These are phyloP conservation scores for Pleurotus cornucopiae DNA, from an alignment of 768 basidiomycete genomes.

Conservation along the genomic window DNA sequence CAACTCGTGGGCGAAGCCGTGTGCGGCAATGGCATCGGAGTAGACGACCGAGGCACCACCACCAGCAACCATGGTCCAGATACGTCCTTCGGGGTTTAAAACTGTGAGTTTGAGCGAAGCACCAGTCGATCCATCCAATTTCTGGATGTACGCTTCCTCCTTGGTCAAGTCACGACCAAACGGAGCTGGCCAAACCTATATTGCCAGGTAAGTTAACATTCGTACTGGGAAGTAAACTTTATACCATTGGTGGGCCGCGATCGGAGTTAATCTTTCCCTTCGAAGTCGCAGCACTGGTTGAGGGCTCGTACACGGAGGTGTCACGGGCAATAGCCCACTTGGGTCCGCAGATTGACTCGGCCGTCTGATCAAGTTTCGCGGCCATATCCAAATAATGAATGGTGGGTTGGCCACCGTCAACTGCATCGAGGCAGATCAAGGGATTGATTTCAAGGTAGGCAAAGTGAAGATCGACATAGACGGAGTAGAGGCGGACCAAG, in stretches of 20 bases:
- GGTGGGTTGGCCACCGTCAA: constrained; percentile 56
- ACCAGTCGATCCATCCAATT: constrained; percentile 94
- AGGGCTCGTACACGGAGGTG: constrained; percentile 64
- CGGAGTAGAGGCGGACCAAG: constrained; percentile 89
- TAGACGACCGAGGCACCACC: constrained; percentile 76
- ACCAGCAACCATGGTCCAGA: constrained; percentile 99
- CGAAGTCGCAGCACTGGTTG: constrained; percentile 34
- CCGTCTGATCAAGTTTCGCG: constrained; percentile 98
- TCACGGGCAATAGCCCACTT: constrained; percentile 99
- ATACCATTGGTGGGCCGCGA: constrained; percentile 94
- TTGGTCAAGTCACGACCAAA: constrained; percentile 98
- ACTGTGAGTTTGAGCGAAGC: constrained; percentile 98
- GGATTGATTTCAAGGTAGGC: constrained; percentile 99
- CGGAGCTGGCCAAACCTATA: constrained; percentile 79
- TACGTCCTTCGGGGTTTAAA: constrained; percentile 87
- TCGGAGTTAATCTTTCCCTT: constrained; percentile 70
- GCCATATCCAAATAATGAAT: constrained; percentile 99
- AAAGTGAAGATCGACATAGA: constrained; percentile 98
- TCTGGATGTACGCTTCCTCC: constrained; percentile 99
- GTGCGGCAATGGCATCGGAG: constrained; percentile 81
- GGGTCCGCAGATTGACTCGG: constrained; percentile 95
- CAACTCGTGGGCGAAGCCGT: constrained; percentile 94
- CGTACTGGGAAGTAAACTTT: constrained; percentile 14
- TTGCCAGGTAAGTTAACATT: no score
- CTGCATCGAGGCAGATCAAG: constrained; percentile 86